Percentiles rank a stretch among this genome's conserved stretches.
Conservation (phyloP, 805 yeast genomes). For the Candida endomychidarum region DNA sequence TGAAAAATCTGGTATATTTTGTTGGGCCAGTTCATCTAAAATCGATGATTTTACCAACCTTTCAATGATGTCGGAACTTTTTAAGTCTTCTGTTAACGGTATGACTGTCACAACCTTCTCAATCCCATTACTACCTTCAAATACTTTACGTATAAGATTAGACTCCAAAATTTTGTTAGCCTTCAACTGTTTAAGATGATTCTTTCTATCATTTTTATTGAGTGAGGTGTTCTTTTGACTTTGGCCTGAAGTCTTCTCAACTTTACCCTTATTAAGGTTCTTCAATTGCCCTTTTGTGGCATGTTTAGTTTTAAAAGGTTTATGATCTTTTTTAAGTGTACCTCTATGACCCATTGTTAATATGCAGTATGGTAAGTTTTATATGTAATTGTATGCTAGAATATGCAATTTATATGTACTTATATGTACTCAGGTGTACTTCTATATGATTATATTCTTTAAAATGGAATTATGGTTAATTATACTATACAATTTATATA, state of each 20-base stretch:
- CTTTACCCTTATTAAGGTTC: conserved; percentile 79
- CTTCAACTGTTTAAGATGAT: conserved; percentile 74
- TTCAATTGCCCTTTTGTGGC: conserved; percentile 85
- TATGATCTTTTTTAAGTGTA: conserved; percentile 79
- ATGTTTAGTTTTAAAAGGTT: conserved; percentile 89
- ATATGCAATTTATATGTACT: no score
- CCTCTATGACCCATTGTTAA: conserved; percentile 64
- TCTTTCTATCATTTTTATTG: conserved; percentile 67
- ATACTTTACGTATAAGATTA: conserved; percentile 61
- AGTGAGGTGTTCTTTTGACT: conserved; percentile 38
- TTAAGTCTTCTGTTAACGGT: conserved; percentile 73
- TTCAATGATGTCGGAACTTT: conserved; percentile 53
- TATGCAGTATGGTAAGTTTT: no score
- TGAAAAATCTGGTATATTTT: conserved; percentile 24
- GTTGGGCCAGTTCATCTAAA: conserved; percentile 36
- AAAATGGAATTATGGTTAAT: no score
- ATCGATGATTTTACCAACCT: conserved; percentile 46
- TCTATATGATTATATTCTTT: no score
- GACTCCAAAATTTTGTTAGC: conserved; percentile 65
- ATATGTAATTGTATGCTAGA: no score
- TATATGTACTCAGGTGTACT: no score
- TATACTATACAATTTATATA: no score
- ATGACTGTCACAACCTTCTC: conserved; percentile 82
- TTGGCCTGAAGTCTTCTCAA: conserved; percentile 57
- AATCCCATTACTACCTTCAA: conserved; percentile 77